Evolutionary conservation across 768 basidiomycete genomes (phyloP).

Genomic region (Boletus vinaceobasis): DNA sequence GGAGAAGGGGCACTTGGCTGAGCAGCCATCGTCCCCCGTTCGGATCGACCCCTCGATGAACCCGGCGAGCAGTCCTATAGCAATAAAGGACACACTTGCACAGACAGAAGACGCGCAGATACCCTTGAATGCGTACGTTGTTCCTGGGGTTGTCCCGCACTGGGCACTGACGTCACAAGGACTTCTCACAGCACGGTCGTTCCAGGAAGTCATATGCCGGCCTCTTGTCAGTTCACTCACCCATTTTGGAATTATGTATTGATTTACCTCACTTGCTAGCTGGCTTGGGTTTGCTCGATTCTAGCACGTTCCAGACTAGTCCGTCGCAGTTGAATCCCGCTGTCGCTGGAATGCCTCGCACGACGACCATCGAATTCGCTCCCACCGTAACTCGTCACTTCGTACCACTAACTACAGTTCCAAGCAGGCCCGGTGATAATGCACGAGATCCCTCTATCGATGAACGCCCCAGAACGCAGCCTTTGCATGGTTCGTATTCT

Average conservation of each 20-base stretch:
- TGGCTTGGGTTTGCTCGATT: constrained; percentile 2
- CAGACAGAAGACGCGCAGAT: background rate
- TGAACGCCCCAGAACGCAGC: constrained; percentile 7
- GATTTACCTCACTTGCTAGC: constrained; percentile 11
- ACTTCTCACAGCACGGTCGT: constrained; percentile 37
- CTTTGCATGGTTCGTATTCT: constrained; percentile 9
- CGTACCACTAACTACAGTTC: constrained; percentile 23
- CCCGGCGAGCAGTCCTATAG: background rate
- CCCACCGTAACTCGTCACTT: constrained; percentile 29
- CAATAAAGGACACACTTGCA: background rate
- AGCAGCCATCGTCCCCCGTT: constrained; percentile 5
- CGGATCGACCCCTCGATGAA: background rate
- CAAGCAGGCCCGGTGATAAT: constrained; percentile 25
- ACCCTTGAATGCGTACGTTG: constrained; percentile 9
- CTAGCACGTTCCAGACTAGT: background rate
- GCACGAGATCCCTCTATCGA: background rate
- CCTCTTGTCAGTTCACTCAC: constrained; percentile 11
- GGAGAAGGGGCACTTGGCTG: background rate
- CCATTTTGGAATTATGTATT: background rate
- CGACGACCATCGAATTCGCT: constrained; percentile 54
- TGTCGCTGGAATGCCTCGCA: constrained; percentile 33
- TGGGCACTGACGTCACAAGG: constrained; percentile 2
- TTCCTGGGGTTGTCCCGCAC: background rate
- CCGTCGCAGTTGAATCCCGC: constrained; percentile 3
- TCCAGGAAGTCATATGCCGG: background rate